These are phyloP conservation scores for Bonnemaisonia californica DNA, from an alignment of 31 red algal genomes.

Conservation along the genomic window DNA sequence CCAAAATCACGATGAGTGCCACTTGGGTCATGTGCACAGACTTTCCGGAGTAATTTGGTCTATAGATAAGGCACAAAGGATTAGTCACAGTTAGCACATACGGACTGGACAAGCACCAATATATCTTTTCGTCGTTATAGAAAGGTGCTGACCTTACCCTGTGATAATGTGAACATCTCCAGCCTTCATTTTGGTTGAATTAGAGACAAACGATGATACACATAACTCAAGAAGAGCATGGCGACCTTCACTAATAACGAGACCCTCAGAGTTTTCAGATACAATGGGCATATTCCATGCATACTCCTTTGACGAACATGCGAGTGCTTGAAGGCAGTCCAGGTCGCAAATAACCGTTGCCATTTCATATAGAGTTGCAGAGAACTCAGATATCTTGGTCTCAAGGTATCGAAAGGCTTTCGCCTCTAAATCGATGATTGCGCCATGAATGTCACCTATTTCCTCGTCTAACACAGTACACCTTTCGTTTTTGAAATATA, in stretches of 20 bases:
- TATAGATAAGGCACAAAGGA: too few species aligned
- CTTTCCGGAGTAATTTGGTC: constrained; percentile 98
- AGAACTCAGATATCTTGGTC: constrained; percentile 32
- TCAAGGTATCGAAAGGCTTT: constrained; percentile 68
- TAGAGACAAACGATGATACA: constrained; percentile 59
- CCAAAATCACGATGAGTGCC: constrained; percentile 75
- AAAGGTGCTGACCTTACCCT: too few species aligned
- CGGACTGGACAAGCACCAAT: too few species aligned
- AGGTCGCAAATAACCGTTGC: constrained; percentile 43
- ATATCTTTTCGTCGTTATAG: too few species aligned
- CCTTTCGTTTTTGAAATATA: constrained; percentile 70
- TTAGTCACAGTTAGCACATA: too few species aligned
- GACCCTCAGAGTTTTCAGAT: constrained; percentile 11
- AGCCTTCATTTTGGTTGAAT: constrained; percentile 45
- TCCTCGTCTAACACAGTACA: constrained; percentile 62
- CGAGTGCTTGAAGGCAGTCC: constrained; percentile 71
- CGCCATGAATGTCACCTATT: constrained; percentile 61
- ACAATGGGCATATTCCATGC: constrained; percentile 58
- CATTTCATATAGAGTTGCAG: constrained; percentile 20
- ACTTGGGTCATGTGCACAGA: constrained; percentile 75
- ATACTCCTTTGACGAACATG: constrained; percentile 53
- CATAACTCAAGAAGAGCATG: constrained; percentile 61
- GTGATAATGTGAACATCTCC: constrained; percentile 82
- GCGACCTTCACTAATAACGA: constrained; percentile 57
- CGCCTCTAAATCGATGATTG: constrained; percentile 59